Base-by-base conservation (phyloP, 2,329 filamentous ascomycete genomes). In the Boeremia exigua region DNA sequence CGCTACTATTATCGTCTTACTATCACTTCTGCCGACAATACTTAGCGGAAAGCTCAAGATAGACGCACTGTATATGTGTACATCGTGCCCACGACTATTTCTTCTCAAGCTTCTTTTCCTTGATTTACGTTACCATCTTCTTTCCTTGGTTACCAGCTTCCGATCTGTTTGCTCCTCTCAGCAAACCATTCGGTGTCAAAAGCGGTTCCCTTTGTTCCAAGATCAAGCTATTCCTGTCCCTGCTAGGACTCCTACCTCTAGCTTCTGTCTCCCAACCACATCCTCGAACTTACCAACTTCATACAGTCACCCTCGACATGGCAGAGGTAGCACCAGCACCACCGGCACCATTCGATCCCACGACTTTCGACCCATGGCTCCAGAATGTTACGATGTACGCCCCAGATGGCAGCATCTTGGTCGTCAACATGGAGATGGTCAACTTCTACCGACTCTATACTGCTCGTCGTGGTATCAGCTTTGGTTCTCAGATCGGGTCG, bases 401-500 rank as follows among this genome's bases (percentile, higher is more conserved):
- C 25, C 65, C 74, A 3, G 77, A 86, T 68, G 80, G 80, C 23
- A 74, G 70, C 1, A 62, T 73, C 1, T 69, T 84, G 58, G 61
- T 69, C 0, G 66, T 81, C 34, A 63, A 70, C 38, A 71, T 87
- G 54, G 42, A 59, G 8, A 68, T 74, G 3, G 56, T 88, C 34
- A 73, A 85, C 61, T 49, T 59, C 4, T 79, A 79, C 45, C 72
- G 80, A 49, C 71, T 77, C 54, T 82, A 83, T 68, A 79, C 78
- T 56, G 72, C 80, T 54, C 75, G 76, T 8, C 69, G 81, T 32
- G 79, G 75, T 69, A 86, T 90, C 79, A 88, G 87, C 75, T 91
- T 88, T 70, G 87, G 84, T 48, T 77, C 83, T 15, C 90, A 94
- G 71, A 80, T 92, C 47, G 91, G 91, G 28, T 85, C 88, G 23